Percentiles rank a stretch among this genome's conserved stretches.
phyloP scores from a whole-genome alignment of 2,329 filamentous ascomycete species.

The Cladosporium sp. region DNA sequence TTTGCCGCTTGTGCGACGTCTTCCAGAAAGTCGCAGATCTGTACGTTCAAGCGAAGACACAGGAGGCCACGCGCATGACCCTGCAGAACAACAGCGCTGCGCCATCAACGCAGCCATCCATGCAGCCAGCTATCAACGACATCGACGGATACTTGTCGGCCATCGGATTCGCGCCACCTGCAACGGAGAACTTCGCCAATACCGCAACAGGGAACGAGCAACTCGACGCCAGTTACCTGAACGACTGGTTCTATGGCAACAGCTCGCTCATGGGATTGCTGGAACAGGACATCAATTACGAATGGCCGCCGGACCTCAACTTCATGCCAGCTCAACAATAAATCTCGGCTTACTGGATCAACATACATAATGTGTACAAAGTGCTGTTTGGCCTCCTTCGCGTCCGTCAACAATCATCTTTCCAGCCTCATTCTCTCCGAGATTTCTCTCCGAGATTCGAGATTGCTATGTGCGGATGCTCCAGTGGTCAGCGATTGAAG shows the following conservation, averaged over 20 bases:
- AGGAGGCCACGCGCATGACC: constrained; percentile 15
- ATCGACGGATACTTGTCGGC: constrained; percentile 26
- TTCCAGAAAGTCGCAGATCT: constrained; percentile 31
- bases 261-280: constrained; percentile 23
- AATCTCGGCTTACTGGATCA: background rate
- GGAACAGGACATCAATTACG: constrained; percentile 23
- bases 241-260: constrained; percentile 26
- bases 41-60: constrained; percentile 26
- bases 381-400: background rate
- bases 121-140: constrained; percentile 24
- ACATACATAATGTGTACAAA: background rate
- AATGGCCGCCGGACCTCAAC: constrained; percentile 3
- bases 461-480: background rate
- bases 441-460: background rate
- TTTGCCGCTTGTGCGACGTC: constrained; percentile 25
- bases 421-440: background rate
- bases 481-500: background rate
- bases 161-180: constrained; percentile 24
- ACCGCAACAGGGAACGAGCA: background rate
- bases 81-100: constrained; percentile 4
- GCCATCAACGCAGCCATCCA: constrained; percentile 4
- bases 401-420: background rate
- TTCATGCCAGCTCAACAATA: constrained; percentile 13
- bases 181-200: constrained; percentile 3
- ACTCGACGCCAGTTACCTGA: constrained; percentile 23